Evolutionary conservation across 2,329 filamentous ascomycete genomes (phyloP).

Genomic region (Eurotiales sp.): DNA sequence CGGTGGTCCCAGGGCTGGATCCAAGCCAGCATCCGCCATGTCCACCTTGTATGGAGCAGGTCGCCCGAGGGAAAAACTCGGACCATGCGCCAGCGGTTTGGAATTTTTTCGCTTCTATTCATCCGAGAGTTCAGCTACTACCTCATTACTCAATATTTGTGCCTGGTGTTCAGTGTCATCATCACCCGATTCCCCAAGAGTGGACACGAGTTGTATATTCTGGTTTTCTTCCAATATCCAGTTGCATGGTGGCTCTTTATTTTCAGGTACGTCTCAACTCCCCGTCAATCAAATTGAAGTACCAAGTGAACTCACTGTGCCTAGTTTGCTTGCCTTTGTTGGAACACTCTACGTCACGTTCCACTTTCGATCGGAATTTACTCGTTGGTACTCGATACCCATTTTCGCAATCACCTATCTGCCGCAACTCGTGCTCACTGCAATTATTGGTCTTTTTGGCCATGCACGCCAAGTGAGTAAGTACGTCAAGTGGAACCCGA

Average conservation of each 20-base stretch:
- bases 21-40: slow-evolving; percentile 44
- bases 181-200: slow-evolving; percentile 43
- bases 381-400: slow-evolving; percentile 38
- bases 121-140: slow-evolving; percentile 48
- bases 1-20: slow-evolving; percentile 51
- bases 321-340: slow-evolving; percentile 41
- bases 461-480: slow-evolving; percentile 45
- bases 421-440: slow-evolving; percentile 42
- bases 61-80: slow-evolving; percentile 32
- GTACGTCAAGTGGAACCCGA: slow-evolving; percentile 49
- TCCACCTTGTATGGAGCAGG: slow-evolving; percentile 39
- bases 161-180: slow-evolving; percentile 44
- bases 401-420: slow-evolving; percentile 44
- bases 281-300: no score
- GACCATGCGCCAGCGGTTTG: slow-evolving; percentile 38
- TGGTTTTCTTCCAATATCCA: slow-evolving; percentile 49
- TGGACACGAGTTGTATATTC: slow-evolving; percentile 32
- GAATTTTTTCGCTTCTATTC: slow-evolving; percentile 43
- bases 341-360: slow-evolving; percentile 47
- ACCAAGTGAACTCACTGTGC: no score
- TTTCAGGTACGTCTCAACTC: slow-evolving; percentile 31
- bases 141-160: slow-evolving; percentile 48
- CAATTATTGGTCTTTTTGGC: slow-evolving; percentile 46
- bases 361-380: slow-evolving; percentile 45
- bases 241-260: slow-evolving; percentile 47